Percentiles rank a stretch among this genome's conserved stretches.
Evolutionary conservation across 192 early-diverging fungal genomes (phyloP).

Genomic region (Backusella liffmaniae): DNA sequence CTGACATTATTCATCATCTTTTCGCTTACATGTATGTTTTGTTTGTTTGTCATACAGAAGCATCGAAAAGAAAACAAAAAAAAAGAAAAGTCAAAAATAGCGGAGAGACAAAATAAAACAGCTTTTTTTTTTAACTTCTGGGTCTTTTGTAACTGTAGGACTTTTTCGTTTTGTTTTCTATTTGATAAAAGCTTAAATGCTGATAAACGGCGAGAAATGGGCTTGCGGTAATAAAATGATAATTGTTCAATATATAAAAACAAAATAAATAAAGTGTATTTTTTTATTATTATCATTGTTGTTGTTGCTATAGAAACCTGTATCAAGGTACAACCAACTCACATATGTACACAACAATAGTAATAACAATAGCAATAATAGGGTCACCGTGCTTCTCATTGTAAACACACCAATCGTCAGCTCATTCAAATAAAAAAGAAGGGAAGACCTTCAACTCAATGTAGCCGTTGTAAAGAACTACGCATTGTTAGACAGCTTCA

Average conservation of each 20-base stretch:
- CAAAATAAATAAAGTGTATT: background rate
- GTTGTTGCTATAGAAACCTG: constrained; percentile 13
- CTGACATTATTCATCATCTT: background rate
- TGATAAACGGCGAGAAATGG: constrained; percentile 19
- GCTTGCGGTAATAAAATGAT: constrained; percentile 15
- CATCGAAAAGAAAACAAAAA: too few relatives aligned
- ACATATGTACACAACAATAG: background rate
- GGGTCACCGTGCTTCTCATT: constrained; percentile 39
- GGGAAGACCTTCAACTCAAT: constrained; percentile 69
- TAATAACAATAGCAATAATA: constrained; percentile 5
- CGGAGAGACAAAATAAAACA: background rate
- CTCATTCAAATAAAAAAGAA: constrained; percentile 64
- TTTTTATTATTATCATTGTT: background rate
- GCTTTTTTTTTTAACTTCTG: background rate
- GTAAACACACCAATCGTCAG: constrained; percentile 48
- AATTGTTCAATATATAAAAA: background rate
- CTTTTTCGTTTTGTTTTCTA: constrained; percentile 1
- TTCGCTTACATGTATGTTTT: background rate
- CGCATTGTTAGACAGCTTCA: constrained; percentile 63
- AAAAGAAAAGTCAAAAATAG: background rate
- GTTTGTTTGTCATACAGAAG: background rate
- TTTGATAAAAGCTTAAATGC: constrained; percentile 4
- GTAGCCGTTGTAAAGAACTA: constrained; percentile 60
- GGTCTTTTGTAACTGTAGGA: background rate
- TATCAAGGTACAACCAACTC: constrained; percentile 13